Evolutionary conservation across 208 protist genomes (phyloP).

Genomic region (Acanthamoeba sp.): DNA sequence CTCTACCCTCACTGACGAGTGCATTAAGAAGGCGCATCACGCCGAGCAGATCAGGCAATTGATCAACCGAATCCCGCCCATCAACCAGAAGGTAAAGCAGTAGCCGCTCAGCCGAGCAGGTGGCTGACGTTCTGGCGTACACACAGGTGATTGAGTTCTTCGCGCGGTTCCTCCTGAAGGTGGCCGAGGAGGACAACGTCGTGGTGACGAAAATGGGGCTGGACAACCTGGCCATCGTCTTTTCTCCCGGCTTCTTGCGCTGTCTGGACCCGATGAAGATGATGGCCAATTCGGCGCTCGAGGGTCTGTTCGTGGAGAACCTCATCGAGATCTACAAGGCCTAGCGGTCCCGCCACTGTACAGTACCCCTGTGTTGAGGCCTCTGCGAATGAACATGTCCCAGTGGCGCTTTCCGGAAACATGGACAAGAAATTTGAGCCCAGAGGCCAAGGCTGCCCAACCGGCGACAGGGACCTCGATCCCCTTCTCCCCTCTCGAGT

Average conservation of each 20-base stretch:
- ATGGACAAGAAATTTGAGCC: no score
- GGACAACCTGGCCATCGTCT: slow-evolving; percentile 67
- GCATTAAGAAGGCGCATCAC: slow-evolving; percentile 22
- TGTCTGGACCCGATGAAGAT: slow-evolving; percentile 59
- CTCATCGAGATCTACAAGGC: slow-evolving; percentile 47
- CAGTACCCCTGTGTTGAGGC: no score
- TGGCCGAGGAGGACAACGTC: slow-evolving; percentile 35
- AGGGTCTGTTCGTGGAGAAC: slow-evolving; percentile 46
- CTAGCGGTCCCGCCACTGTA: not conserved
- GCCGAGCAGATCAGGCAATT: not conserved
- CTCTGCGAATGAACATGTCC: no score
- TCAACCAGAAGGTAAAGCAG: slow-evolving; percentile 52
- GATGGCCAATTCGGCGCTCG: slow-evolving; percentile 44
- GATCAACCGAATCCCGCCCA: not conserved
- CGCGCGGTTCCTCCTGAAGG: not conserved
- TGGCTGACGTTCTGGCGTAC: no score
- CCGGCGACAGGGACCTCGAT: no score
- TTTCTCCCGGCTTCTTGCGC: slow-evolving; percentile 56
- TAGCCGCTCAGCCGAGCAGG: no score
- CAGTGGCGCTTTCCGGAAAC: no score
- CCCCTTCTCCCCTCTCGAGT: no score
- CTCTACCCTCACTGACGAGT: not conserved
- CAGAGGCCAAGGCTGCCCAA: no score
- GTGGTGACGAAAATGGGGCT: slow-evolving; percentile 32
- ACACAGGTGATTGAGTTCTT: slow-evolving; percentile 24